A percentile compares a stretch with the other conserved stretches of the same genome.
phyloP scores from a whole-genome alignment of 495 filamentous ascomycete species.

The Penicillium pancosmium region DNA sequence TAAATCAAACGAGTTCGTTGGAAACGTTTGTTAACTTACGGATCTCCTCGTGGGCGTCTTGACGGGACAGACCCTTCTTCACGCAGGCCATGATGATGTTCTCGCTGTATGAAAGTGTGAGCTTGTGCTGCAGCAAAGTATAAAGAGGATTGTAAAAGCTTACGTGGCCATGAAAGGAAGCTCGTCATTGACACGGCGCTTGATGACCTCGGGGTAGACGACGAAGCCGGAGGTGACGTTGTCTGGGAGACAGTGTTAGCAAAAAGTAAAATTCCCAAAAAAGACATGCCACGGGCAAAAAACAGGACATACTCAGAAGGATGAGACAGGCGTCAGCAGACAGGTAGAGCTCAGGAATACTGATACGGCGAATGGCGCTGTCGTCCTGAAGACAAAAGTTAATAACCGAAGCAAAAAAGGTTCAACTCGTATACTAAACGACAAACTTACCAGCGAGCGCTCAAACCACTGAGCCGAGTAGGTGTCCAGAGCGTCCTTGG shows the following conservation, averaged over 20 bases:
- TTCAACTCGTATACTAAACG: constrained; percentile 5
- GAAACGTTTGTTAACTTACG: constrained; percentile 31
- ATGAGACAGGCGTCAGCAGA: constrained; percentile 81
- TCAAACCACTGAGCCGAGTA: constrained; percentile 87
- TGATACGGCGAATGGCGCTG: constrained; percentile 67
- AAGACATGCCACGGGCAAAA: background rate
- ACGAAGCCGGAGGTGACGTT: constrained; percentile 84
- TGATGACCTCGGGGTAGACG: constrained; percentile 82
- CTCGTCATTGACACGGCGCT: constrained; percentile 68
- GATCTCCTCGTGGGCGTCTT: constrained; percentile 92
- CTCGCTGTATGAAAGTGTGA: constrained; percentile 37
- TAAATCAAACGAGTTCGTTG: background rate
- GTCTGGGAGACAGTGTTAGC: constrained; percentile 41
- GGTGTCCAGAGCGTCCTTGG: constrained; percentile 72
- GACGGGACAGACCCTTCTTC: constrained; percentile 72
- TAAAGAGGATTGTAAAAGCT: constrained; percentile 19
- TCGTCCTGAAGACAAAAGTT: constrained; percentile 43
- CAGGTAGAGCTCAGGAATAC: constrained; percentile 81
- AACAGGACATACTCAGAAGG: constrained; percentile 53
- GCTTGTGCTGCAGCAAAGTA: background rate
- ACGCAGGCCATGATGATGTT: constrained; percentile 86
- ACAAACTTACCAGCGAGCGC: constrained; percentile 51
- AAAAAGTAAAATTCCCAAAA: background rate
- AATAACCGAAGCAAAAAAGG: background rate
- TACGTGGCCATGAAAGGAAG: constrained; percentile 88